Evolutionary conservation across 306 rosid genomes (phyloP).

Genomic region (Myrica gale): DNA sequence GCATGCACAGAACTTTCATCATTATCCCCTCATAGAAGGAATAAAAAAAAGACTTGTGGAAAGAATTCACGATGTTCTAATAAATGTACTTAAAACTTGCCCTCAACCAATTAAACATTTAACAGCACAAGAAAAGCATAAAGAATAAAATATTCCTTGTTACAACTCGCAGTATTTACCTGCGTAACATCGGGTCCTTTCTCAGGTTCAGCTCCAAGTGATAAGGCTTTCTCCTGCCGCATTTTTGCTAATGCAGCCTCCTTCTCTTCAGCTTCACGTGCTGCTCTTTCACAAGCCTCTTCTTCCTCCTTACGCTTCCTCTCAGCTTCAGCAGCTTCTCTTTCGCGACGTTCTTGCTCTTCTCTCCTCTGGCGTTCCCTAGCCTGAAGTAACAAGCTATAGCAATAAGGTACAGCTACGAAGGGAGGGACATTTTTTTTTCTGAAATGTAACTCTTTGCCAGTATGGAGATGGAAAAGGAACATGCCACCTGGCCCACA

Average conservation of each 20-base stretch:
- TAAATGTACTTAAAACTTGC: slow-evolving; percentile 3
- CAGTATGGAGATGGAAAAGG: slow-evolving; percentile 13
- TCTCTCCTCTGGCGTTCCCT: slow-evolving; percentile 88
- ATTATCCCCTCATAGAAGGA: not conserved
- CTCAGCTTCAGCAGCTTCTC: slow-evolving; percentile 98
- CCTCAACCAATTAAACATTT: slow-evolving; percentile 10
- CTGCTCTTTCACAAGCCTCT: slow-evolving; percentile 87
- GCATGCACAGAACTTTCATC: not conserved
- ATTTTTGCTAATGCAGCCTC: slow-evolving; percentile 74
- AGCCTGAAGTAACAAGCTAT: slow-evolving; percentile 50
- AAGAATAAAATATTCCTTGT: slow-evolving; percentile 15
- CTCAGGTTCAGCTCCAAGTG: slow-evolving; percentile 91
- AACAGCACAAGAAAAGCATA: slow-evolving; percentile 10
- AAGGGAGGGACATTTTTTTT: slow-evolving; percentile 16
- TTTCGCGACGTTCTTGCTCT: slow-evolving; percentile 88
- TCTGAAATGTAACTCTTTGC: slow-evolving; percentile 17
- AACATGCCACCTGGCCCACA: slow-evolving; percentile 14
- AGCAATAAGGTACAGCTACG: slow-evolving; percentile 29
- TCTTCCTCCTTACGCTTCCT: slow-evolving; percentile 81
- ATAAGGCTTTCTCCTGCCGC: slow-evolving; percentile 73
- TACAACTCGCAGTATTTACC: slow-evolving; percentile 40
- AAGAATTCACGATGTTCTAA: slow-evolving; percentile 5
- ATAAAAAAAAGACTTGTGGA: not conserved
- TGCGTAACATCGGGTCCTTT: slow-evolving; percentile 89
- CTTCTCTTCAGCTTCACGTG: slow-evolving; percentile 82